These are phyloP conservation scores for Nitzschia inconspicua DNA, from an alignment of 108 stramenopile genomes.

Conservation along the genomic window DNA sequence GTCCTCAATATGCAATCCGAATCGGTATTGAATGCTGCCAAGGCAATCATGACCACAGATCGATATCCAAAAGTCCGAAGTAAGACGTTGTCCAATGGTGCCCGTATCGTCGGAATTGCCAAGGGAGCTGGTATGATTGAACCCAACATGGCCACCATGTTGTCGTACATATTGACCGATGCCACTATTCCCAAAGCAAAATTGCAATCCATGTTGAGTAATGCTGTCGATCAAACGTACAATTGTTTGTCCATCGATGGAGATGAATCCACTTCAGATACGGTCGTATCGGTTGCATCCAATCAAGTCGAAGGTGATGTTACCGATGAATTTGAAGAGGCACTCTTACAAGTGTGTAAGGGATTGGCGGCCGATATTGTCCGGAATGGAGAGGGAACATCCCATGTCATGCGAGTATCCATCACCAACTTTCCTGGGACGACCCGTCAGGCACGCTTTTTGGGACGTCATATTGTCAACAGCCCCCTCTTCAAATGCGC, in stretches of 20 bases:
- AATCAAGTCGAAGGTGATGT: constrained; percentile 57
- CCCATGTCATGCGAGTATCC: constrained; percentile 90
- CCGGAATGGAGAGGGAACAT: constrained; percentile 98
- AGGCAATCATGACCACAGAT: constrained; percentile 87
- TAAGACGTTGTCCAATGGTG: constrained; percentile 77
- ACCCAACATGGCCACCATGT: constrained; percentile 97
- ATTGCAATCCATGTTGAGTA: constrained; percentile 71
- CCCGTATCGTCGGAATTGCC: constrained; percentile 77
- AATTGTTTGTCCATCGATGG: constrained; percentile 96
- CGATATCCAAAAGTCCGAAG: constrained; percentile 82
- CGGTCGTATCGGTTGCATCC: constrained; percentile 81
- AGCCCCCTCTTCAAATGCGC: constrained; percentile 96
- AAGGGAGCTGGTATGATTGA: constrained; percentile 99
- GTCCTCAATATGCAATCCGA: constrained; percentile 69
- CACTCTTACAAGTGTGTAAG: constrained; percentile 68
- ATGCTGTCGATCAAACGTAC: constrained; percentile 77
- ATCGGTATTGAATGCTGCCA: constrained; percentile 80
- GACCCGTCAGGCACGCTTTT: constrained; percentile 71
- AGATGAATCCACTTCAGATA: constrained; percentile 94
- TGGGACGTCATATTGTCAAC: constrained; percentile 93
- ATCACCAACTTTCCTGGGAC: constrained; percentile 85
- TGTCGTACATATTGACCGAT: constrained; percentile 94
- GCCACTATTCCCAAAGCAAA: constrained; percentile 60
- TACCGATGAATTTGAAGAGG: constrained; percentile 73
- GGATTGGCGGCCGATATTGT: constrained; percentile 93